Evolutionary conservation across 2,329 filamentous ascomycete genomes (phyloP).

Genomic region (Sordariomycetes sp.): DNA sequence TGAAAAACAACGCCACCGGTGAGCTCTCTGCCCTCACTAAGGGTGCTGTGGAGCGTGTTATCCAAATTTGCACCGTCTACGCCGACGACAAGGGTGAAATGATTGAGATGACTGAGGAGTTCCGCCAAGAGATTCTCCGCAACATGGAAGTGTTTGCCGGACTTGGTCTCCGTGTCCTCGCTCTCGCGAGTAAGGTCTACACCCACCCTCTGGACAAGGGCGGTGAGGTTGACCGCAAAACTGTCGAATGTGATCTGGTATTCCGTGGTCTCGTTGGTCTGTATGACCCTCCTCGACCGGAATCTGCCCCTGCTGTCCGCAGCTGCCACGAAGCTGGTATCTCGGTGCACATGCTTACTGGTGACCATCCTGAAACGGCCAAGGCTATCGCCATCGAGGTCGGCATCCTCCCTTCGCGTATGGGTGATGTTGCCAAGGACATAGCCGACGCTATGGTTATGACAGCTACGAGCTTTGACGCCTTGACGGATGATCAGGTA

Average conservation of each 20-base stretch:
- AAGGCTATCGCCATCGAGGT: conserved; percentile 53
- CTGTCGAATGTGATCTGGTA: conserved; percentile 49
- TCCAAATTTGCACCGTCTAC: conserved; percentile 37
- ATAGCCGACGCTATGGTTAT: conserved; percentile 51
- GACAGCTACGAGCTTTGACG: conserved; percentile 56
- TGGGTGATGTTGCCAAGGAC: conserved; percentile 39
- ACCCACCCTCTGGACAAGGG: conserved; percentile 25
- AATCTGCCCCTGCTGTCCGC: conserved; percentile 51
- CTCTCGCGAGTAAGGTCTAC: conserved; percentile 44
- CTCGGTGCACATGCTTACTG: conserved; percentile 59
- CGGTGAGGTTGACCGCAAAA: conserved; percentile 37
- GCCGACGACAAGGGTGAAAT: conserved; percentile 16
- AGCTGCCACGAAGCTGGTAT: conserved; percentile 55
- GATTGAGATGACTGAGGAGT: conserved; percentile 36
- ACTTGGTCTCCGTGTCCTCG: conserved; percentile 58
- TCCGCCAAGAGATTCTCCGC: conserved; percentile 44
- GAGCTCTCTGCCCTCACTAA: conserved; percentile 39
- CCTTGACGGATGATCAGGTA: conserved; percentile 52
- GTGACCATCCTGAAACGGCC: conserved; percentile 56
- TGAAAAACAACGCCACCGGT: conserved; percentile 28
- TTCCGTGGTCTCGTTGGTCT: conserved; percentile 62
- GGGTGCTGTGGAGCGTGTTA: conserved; percentile 59
- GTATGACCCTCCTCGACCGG: conserved; percentile 61
- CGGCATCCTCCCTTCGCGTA: conserved; percentile 44
- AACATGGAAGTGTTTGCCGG: conserved; percentile 57